Evolutionary conservation across 768 basidiomycete species (phyloP).

Genomic region (Boletus edulis): DNA sequence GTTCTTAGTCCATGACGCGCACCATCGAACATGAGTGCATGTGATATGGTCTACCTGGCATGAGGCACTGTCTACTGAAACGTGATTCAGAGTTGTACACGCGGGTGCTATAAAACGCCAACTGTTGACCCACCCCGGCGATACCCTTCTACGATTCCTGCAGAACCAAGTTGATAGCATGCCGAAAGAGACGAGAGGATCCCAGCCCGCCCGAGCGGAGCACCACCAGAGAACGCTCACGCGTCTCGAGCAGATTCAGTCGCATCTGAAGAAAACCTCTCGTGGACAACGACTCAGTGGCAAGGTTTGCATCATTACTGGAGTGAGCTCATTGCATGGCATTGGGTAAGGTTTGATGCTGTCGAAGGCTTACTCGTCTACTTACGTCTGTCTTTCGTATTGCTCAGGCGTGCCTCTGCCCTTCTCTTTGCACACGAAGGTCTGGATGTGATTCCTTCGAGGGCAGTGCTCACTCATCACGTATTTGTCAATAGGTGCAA

Average conservation of each 20-base stretch:
- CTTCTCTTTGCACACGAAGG: conserved; percentile 81
- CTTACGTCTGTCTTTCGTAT: conserved; percentile 1
- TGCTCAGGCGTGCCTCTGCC: conserved; percentile 65
- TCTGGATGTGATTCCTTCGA: conserved; percentile 22
- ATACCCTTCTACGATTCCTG: not conserved
- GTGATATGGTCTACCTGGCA: too few relatives aligned
- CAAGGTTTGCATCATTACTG: conserved; percentile 87
- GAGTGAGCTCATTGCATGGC: conserved; percentile 81
- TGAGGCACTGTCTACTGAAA: too few relatives aligned
- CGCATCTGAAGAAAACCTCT: conserved; percentile 56
- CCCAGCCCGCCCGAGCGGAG: conserved; percentile 39
- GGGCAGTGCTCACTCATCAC: conserved; percentile 4
- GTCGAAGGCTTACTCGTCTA: not conserved
- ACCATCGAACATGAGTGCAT: too few relatives aligned
- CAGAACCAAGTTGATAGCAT: conserved; percentile 8
- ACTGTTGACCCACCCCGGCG: not conserved
- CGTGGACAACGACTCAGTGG: conserved; percentile 57
- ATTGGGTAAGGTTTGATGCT: conserved; percentile 62
- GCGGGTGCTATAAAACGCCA: too few relatives aligned
- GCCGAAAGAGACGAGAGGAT: conserved; percentile 8
- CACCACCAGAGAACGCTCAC: conserved; percentile 59
- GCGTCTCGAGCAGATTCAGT: conserved; percentile 65
- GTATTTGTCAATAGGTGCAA: conserved; percentile 52
- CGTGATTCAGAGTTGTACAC: too few relatives aligned
- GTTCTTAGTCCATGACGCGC: too few relatives aligned